Evolutionary conservation across 805 yeast genomes (phyloP).

Genomic region (Saturnispora halmiae): DNA sequence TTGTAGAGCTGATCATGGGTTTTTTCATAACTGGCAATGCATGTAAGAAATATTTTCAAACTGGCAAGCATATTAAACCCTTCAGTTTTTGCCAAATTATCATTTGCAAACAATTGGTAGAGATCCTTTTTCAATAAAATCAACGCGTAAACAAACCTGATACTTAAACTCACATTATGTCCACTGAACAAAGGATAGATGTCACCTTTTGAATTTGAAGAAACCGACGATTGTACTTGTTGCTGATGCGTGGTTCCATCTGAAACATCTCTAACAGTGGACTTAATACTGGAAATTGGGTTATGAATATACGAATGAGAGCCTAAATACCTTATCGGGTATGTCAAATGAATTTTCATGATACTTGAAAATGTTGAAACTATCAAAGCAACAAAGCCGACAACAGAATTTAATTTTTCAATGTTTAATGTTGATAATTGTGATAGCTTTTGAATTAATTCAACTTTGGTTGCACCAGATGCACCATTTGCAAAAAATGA

Average conservation of each 20-base stretch:
- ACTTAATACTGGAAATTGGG: constrained; percentile 32
- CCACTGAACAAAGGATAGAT: constrained; percentile 44
- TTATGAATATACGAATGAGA: constrained; percentile 41
- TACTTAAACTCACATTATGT: constrained; percentile 28
- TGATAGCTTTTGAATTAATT: constrained; percentile 13
- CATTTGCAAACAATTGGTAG: constrained; percentile 33
- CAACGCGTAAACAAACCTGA: constrained; percentile 43
- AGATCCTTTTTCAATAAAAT: constrained; percentile 38
- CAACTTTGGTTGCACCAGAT: constrained; percentile 6
- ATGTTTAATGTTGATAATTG: constrained; percentile 27
- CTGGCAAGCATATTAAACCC: constrained; percentile 28
- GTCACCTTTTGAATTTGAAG: constrained; percentile 16
- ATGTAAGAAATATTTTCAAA: constrained; percentile 28
- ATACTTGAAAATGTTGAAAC: constrained; percentile 33
- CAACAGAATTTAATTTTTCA: constrained; percentile 37
- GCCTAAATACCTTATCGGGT: constrained; percentile 41
- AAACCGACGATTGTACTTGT: no score
- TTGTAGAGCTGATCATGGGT: background rate
- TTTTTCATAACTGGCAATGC: constrained; percentile 15
- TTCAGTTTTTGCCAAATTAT: constrained; percentile 24
- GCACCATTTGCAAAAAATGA: constrained; percentile 8
- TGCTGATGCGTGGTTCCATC: no score
- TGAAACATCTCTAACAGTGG: constrained; percentile 2
- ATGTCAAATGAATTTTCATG: constrained; percentile 37
- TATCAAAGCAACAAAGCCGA: constrained; percentile 39